Percentiles rank a stretch among this genome's conserved stretches.
Evolutionary conservation across 306 rosid species (phyloP).

Genomic region (Astragalus membranaceus): DNA sequence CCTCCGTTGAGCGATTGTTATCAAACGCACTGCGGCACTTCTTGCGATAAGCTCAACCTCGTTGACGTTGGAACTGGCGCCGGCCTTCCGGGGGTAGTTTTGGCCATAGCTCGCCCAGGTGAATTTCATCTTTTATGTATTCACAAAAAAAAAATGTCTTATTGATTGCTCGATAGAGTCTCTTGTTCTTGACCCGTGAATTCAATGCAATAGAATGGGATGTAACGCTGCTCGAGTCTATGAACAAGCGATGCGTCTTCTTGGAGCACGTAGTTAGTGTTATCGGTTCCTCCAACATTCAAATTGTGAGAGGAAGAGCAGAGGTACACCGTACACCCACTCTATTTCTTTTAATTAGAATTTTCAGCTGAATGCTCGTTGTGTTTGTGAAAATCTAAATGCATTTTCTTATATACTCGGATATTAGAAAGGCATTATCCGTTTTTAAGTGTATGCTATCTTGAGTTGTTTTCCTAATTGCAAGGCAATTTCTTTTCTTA

Average conservation of each 20-base stretch:
- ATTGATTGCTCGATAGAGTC: neutral
- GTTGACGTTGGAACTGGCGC: conserved; percentile 93
- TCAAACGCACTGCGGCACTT: conserved; percentile 25
- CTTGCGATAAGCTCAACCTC: conserved; percentile 35
- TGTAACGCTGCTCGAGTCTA: conserved; percentile 75
- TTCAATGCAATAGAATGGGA: conserved; percentile 57
- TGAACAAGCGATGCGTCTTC: conserved; percentile 78
- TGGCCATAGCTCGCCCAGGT: conserved; percentile 96
- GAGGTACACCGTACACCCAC: conserved; percentile 56
- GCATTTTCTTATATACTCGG: neutral
- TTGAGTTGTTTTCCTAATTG: neutral
- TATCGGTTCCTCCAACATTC: conserved; percentile 59
- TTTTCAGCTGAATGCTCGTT: neutral
- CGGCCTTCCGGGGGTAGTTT: conserved; percentile 76
- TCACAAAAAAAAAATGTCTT: neutral
- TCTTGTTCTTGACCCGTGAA: neutral
- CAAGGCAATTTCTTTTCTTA: neutral
- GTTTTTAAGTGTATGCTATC: neutral
- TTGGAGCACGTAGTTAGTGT: conserved; percentile 67
- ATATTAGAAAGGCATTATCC: neutral
- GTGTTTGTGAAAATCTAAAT: neutral
- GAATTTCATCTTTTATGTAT: neutral
- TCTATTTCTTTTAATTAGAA: neutral
- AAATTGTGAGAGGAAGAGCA: conserved; percentile 86
- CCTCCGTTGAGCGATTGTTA: conserved; percentile 52